phyloP scores from a whole-genome alignment of 139 green algal genomes.

The Chlamydomonas sphaeroides region DNA sequence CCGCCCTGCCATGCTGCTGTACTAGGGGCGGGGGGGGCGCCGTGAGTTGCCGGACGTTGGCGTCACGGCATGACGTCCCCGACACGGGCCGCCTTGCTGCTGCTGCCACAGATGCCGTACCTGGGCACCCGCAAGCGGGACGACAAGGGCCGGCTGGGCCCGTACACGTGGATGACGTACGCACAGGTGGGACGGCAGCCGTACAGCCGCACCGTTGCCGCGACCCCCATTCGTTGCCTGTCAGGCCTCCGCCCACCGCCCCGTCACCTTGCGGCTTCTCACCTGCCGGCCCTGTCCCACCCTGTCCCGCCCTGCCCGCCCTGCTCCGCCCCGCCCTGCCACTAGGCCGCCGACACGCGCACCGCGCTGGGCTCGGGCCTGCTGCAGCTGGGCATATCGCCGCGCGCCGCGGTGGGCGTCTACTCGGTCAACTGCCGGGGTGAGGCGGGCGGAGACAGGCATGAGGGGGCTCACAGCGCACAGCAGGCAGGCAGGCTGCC shows the following conservation, averaged over 20 bases:
- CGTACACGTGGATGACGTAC: slow-evolving; percentile 80
- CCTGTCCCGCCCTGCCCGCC: no score
- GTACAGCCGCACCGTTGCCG: no score
- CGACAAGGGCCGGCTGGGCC: slow-evolving; percentile 64
- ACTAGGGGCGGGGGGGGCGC: no score
- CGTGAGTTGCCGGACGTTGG: not conserved
- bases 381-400: slow-evolving; percentile 82
- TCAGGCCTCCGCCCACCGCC: no score
- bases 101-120: slow-evolving; percentile 69
- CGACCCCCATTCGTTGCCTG: no score
- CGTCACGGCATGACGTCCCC: no score
- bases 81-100: no score
- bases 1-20: no score
- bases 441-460: no score
- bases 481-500: no score
- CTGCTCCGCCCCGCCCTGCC: not conserved
- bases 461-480: no score
- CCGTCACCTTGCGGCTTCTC: no score
- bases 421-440: slow-evolving; percentile 90
- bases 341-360: slow-evolving; percentile 72
- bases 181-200: slow-evolving; percentile 57
- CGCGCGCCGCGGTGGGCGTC: slow-evolving; percentile 80
- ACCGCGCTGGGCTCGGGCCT: slow-evolving; percentile 91
- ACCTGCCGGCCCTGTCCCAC: not conserved
- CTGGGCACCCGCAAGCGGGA: slow-evolving; percentile 67